These are phyloP conservation scores for Puccinia brachypodii DNA, from an alignment of 1,284 basidiomycete species.

Conservation along the genomic window DNA sequence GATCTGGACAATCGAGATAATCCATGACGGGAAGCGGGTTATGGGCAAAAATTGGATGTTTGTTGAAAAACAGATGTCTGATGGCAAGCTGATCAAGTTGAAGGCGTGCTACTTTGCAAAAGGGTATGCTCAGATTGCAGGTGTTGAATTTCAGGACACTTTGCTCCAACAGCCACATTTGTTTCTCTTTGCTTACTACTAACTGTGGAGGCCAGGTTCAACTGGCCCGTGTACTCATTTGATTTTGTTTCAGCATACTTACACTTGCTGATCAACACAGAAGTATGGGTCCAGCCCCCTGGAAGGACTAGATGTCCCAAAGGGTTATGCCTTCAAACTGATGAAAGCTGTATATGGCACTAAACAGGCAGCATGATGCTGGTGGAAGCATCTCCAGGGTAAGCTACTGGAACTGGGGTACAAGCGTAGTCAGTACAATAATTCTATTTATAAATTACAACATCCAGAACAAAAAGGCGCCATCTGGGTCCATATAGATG, in stretches of 20 bases:
- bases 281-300: neutral
- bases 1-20: neutral
- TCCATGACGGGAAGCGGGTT: neutral
- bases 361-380: neutral
- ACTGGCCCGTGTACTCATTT: neutral
- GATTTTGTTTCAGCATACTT: slow-evolving; percentile 32
- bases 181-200: neutral
- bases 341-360: slow-evolving; percentile 17
- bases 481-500: slow-evolving; percentile 4
- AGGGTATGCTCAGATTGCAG: slow-evolving; percentile 10
- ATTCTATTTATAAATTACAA: neutral
- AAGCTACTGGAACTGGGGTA: slow-evolving; percentile 4
- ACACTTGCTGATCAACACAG: neutral
- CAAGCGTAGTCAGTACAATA: slow-evolving; percentile 15
- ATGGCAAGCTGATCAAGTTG: neutral
- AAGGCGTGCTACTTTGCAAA: slow-evolving; percentile 19
- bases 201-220: neutral
- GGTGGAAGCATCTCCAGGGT: slow-evolving; percentile 16
- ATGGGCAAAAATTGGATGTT: slow-evolving; percentile 9
- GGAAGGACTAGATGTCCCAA: neutral
- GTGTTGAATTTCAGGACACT: neutral
- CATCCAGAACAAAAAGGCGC: neutral
- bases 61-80: neutral
- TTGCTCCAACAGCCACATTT: slow-evolving; percentile 32
- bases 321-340: neutral